A percentile compares a stretch with the other conserved stretches of the same genome.
Evolutionary conservation across 495 filamentous ascomycete species (phyloP).

Genomic region (Hypoxylon fragiforme): DNA sequence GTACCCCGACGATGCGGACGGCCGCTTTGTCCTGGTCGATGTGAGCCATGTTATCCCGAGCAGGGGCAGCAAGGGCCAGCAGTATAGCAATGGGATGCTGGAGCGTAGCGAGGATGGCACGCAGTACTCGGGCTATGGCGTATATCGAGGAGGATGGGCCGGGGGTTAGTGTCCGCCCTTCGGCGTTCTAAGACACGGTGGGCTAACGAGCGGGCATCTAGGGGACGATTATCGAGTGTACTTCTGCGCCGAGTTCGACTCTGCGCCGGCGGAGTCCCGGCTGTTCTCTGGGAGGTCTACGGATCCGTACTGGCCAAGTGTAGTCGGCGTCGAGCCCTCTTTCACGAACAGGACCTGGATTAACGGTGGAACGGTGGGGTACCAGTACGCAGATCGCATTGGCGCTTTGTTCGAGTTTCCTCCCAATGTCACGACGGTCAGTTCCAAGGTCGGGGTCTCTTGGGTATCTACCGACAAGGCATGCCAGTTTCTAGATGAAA

Average conservation of each 20-base stretch:
- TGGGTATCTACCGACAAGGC: conserved; percentile 66
- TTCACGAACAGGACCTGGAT: conserved; percentile 21
- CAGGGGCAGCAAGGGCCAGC: conserved; percentile 55
- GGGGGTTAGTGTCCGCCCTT: conserved; percentile 60
- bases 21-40: conserved; percentile 62
- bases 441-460: conserved; percentile 68
- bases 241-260: conserved; percentile 66
- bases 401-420: conserved; percentile 43
- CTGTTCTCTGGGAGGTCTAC: conserved; percentile 51
- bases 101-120: conserved; percentile 57
- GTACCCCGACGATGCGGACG: conserved; percentile 50
- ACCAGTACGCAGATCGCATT: conserved; percentile 38
- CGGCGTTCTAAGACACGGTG: neutral
- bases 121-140: conserved; percentile 36
- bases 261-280: conserved; percentile 38
- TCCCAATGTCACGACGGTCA: conserved; percentile 44
- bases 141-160: conserved; percentile 63
- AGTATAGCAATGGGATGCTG: conserved; percentile 57
- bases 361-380: conserved; percentile 18
- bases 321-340: conserved; percentile 6
- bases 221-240: conserved; percentile 49
- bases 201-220: conserved; percentile 2
- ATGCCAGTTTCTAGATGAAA: conserved; percentile 60
- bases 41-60: conserved; percentile 67
- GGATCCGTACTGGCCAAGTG: conserved; percentile 23